These are phyloP conservation scores for Trichoderma sp. DNA, from an alignment of 2,329 filamentous ascomycete genomes.

Conservation along the genomic window DNA sequence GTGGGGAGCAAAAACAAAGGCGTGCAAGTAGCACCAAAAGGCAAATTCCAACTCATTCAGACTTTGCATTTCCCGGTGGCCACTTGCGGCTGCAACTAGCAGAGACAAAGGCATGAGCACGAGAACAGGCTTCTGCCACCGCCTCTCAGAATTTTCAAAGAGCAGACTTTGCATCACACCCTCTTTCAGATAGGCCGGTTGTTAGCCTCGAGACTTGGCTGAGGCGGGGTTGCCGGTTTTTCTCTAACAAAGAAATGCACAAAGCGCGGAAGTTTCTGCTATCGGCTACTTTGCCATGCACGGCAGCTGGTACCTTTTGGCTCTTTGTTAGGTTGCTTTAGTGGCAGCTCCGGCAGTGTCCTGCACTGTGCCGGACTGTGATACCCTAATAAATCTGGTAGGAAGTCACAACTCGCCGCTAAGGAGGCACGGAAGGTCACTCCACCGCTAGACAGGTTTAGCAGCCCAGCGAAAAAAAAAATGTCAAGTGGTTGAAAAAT, in stretches of 20 bases:
- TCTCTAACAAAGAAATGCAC: neutral
- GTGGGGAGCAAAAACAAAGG: neutral
- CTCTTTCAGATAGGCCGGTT: neutral
- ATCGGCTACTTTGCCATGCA: neutral
- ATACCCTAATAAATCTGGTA: conserved; percentile 20
- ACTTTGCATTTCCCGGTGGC: neutral
- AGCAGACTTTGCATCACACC: conserved; percentile 19
- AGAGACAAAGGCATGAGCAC: conserved; percentile 7
- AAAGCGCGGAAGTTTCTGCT: neutral
- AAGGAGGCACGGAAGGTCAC: conserved; percentile 26
- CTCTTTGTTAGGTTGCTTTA: neutral
- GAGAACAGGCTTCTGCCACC: neutral
- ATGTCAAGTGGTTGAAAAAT: conserved; percentile 38
- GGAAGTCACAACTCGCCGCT: conserved; percentile 20
- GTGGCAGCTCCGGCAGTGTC: conserved; percentile 3
- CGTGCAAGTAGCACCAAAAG: neutral
- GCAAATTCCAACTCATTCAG: neutral
- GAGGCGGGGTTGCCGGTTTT: conserved; percentile 8
- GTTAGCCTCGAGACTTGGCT: conserved; percentile 1
- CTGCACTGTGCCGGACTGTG: conserved; percentile 15
- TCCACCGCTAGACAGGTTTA: conserved; percentile 25
- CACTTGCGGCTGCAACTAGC: neutral
- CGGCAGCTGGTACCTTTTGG: neutral
- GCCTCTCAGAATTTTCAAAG: neutral
- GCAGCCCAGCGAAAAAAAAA: conserved; percentile 30